Evolutionary conservation across 2,329 filamentous ascomycete species (phyloP), one percentile per base, ranked within the genome.

Genomic region (Mollisiaceae sp.): DNA sequence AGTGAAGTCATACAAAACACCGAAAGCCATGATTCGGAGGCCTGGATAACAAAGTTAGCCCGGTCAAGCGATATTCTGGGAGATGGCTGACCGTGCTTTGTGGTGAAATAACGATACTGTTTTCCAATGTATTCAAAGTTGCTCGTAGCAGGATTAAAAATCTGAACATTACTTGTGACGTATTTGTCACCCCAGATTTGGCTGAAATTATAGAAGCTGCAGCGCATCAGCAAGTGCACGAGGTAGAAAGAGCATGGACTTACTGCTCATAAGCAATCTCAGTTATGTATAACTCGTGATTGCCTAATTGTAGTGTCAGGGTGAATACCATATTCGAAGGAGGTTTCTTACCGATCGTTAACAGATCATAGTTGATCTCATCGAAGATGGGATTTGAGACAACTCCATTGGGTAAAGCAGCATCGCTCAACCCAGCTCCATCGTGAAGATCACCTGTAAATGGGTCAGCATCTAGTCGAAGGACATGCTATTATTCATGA

Each of bases 161-260:
- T 96, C 74, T 98, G 93, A 54, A 98, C 84, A 72, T 98, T 98
- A 2, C 93, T 97, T 9, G 94, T 91, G n/a, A 97, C 81, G 72
- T 97, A 97, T 65, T 85, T 89, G 43, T 88, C 69, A 35, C 72
- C 85, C 66, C 86, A 86, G 79, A 92, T 97, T 75, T 92, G 90
- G 5, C 92, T 92, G 6, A 97, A 91, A 0, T 93, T 97, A 67
- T 88, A 83, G 35, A 70, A 71, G 43, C 69, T 71, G 20, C 39
- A 52, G 41, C 2, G 36, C 22, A 24, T 57, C 8, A 45, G 50
- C n/a, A 60, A 32, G 4, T 18, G 2, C 22, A n/a, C 18, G 12
- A 56, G 8, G 54, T 12, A 39, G 27, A 52, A 3, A 15, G 18
- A 15, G 2, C 38, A 35, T 24, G 4, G 20, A 60, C 65, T 63